Conservation (phyloP, 257 asterid species). For the Leptodermis oblonga region DNA sequence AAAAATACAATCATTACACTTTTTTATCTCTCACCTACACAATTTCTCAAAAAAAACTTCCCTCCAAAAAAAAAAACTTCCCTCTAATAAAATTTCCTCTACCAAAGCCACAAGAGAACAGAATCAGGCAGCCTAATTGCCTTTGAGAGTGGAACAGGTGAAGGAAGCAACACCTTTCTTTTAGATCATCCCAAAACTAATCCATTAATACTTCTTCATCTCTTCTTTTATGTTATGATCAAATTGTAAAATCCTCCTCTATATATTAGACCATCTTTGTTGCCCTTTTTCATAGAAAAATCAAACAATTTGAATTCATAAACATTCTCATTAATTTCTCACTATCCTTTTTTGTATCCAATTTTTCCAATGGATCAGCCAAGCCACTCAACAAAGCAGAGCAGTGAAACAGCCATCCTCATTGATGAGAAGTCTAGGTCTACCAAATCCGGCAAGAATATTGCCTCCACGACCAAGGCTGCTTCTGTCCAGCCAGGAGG, state of each 20-base stretch:
- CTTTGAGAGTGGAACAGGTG: conserved; percentile 37
- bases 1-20: too few species aligned
- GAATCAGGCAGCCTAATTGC: neutral
- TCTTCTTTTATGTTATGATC: neutral
- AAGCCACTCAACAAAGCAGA: conserved; percentile 41
- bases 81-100: too few species aligned
- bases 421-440: conserved; percentile 44
- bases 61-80: too few species aligned
- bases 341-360: neutral
- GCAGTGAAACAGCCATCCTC: conserved; percentile 39
- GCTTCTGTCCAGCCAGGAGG: conserved; percentile 27
- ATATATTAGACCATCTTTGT: conserved; percentile 16
- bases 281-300: conserved; percentile 1
- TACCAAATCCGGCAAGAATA: conserved; percentile 30
- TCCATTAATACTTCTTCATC: conserved; percentile 17
- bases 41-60: too few species aligned
- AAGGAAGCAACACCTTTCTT: conserved; percentile 23
- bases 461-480: conserved; percentile 31
- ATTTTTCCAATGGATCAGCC: conserved; percentile 13
- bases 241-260: neutral
- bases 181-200: conserved; percentile 21
- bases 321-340: neutral
- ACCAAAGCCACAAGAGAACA: too few species aligned
- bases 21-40: too few species aligned
- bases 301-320: neutral